Conservation (phyloP, 2,329 filamentous ascomycete species). For the Neofusicoccum cordaticola region DNA sequence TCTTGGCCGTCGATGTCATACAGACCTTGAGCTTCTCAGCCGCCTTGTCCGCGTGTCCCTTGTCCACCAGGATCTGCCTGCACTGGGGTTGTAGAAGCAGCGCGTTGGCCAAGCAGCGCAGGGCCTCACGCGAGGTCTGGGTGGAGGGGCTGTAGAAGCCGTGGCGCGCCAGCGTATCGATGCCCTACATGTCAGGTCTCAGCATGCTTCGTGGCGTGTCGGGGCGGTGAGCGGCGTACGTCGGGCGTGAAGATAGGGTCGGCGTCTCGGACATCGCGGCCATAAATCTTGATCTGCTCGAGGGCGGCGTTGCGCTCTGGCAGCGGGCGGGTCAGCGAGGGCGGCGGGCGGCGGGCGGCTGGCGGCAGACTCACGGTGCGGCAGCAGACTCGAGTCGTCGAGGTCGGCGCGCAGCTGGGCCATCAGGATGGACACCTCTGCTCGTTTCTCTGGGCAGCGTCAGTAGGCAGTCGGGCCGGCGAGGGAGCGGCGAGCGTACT, state of each 20-base stretch:
- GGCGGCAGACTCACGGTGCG: constrained; percentile 53
- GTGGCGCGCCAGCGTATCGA: constrained; percentile 68
- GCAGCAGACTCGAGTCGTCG: constrained; percentile 54
- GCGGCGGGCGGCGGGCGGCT: background rate
- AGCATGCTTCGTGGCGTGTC: background rate
- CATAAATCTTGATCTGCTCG: constrained; percentile 71
- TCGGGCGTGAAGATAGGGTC: constrained; percentile 81
- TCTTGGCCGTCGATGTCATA: constrained; percentile 1
- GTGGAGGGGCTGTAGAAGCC: constrained; percentile 65
- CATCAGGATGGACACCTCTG: constrained; percentile 65
- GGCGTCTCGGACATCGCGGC: constrained; percentile 68
- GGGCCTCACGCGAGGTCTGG: constrained; percentile 66
- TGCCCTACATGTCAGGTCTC: constrained; percentile 56
- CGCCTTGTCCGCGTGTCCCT: constrained; percentile 64
- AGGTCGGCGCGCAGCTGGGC: constrained; percentile 62
- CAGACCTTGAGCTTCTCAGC: constrained; percentile 65
- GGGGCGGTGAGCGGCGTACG: constrained; percentile 46
- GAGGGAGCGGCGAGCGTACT: background rate
- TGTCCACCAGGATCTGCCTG: constrained; percentile 69
- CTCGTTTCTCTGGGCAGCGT: constrained; percentile 57
- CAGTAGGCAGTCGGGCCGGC: background rate
- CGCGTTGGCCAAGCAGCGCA: constrained; percentile 83
- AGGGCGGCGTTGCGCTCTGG: constrained; percentile 61
- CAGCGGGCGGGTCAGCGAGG: constrained; percentile 2
- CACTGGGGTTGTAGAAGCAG: constrained; percentile 67